A percentile compares a stretch with the other conserved stretches of the same genome.
Evolutionary conservation across 345 rosid species (phyloP).

Genomic region (Eucalyptus viminalis): DNA sequence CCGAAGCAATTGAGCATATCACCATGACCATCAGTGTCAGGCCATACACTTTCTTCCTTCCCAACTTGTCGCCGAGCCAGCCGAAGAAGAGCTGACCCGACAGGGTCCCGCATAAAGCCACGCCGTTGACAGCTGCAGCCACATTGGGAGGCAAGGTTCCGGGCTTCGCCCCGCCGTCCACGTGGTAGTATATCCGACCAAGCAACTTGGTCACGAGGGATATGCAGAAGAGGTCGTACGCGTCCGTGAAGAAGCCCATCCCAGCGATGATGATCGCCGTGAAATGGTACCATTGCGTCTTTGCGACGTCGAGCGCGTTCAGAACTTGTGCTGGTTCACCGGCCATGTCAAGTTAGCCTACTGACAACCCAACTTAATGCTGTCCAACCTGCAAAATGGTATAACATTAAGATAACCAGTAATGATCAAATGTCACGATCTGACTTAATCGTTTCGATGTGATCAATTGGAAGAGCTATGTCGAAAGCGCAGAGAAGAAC

Average conservation of each 20-base stretch:
- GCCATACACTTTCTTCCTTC: constrained; percentile 22
- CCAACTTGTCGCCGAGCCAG: constrained; percentile 31
- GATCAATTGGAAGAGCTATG: background rate
- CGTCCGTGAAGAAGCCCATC: background rate
- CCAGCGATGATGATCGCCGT: constrained; percentile 24
- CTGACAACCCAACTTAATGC: background rate
- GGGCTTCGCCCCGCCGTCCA: constrained; percentile 6
- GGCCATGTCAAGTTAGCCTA: constrained; percentile 1
- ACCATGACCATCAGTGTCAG: constrained; percentile 27
- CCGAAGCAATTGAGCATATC: constrained; percentile 11
- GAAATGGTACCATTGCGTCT: constrained; percentile 35
- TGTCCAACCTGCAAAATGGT: background rate
- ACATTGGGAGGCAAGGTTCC: constrained; percentile 21
- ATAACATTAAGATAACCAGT: background rate
- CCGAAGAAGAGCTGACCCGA: background rate
- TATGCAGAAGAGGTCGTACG: background rate
- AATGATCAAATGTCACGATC: background rate
- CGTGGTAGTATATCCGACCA: background rate
- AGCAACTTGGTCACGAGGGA: background rate
- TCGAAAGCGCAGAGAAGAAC: background rate
- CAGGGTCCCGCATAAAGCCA: constrained; percentile 23
- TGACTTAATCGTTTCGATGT: background rate
- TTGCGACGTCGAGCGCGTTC: constrained; percentile 14
- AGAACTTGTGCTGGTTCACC: constrained; percentile 8
- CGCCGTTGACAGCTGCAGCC: constrained; percentile 19